Percentiles rank a stretch among this genome's conserved stretches.
phyloP scores from a whole-genome alignment of 306 rosid genomes.

The Lathyrus oleraceus region DNA sequence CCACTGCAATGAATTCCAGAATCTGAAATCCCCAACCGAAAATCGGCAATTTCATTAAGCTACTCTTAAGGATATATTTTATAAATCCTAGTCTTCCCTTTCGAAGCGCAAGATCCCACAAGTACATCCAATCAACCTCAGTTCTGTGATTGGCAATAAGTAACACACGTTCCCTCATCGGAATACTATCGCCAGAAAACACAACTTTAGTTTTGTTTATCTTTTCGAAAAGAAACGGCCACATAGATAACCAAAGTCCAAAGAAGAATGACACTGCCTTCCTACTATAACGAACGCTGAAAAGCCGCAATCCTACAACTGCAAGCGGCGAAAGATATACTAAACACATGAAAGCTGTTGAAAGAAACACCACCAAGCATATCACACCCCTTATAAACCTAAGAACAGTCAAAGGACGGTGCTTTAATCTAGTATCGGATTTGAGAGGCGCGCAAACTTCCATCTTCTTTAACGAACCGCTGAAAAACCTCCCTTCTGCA shows the following conservation, averaged over 20 bases:
- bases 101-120: slow-evolving; percentile 91
- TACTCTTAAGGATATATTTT: slow-evolving; percentile 87
- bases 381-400: slow-evolving; percentile 70
- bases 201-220: slow-evolving; percentile 75
- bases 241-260: slow-evolving; percentile 75
- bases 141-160: slow-evolving; percentile 90
- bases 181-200: slow-evolving; percentile 77
- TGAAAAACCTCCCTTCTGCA: slow-evolving; percentile 58
- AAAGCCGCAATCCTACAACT: slow-evolving; percentile 49
- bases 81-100: slow-evolving; percentile 77
- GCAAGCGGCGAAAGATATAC: slow-evolving; percentile 66
- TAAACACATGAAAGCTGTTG: slow-evolving; percentile 76
- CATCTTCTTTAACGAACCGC: slow-evolving; percentile 58
- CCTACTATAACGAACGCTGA: slow-evolving; percentile 68
- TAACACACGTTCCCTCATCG: slow-evolving; percentile 74
- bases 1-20: slow-evolving; percentile 91
- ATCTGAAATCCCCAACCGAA: slow-evolving; percentile 96
- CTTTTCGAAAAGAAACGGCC: slow-evolving; percentile 92
- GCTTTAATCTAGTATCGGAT: slow-evolving; percentile 51
- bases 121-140: slow-evolving; percentile 99
- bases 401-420: slow-evolving; percentile 63
- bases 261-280: slow-evolving; percentile 63
- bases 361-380: slow-evolving; percentile 78
- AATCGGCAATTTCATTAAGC: slow-evolving; percentile 91
- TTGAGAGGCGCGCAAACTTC: slow-evolving; percentile 51